Base-by-base conservation (phyloP, 2,329 filamentous ascomycete genomes). In the Trichoderma guizhouense region DNA sequence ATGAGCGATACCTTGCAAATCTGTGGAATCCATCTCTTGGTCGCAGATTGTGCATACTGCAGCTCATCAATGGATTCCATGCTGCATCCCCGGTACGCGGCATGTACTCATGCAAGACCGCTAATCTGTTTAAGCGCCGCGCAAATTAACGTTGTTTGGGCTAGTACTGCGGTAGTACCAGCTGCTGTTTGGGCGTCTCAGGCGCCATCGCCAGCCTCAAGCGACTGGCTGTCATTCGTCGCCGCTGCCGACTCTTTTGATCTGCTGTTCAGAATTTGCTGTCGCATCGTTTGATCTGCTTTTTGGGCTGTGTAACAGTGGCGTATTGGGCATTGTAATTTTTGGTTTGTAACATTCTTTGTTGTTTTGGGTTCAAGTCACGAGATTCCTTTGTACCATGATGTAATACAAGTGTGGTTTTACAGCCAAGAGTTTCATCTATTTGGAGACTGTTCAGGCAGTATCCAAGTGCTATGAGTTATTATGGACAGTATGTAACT, bases 181-280 rank as follows among this genome's bases (percentile, higher is more conserved):
- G 39, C 39, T 11, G 51, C 26, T 62, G 26, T 14, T 21, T 43
- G 39, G 39, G 18, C 39, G 39, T 43, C 3, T 5, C 39, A 43
- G 39, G 39, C 39, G 39, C 39, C 39, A 43, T 43, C 39, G 39
- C 39, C 9, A 24, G 24, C 32, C 43, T 28, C 71, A 53, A 72
- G 61, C 39, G 71, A 72, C 71, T 72, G 71, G 71, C 67, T 62
- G 28, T 61, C 71, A 67, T 65, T 71, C 61, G 67, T 39, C 57
- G 68, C 32, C 21, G 1, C 62, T 67, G 51, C 51, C 64, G 51
- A 58, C 61, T 60, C 57, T 12, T 21, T 60, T 53, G 9, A 53
- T 53, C 47, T 24, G 47, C 47, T 53, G 9, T 53, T 24, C 43
- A 51, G n/a, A 7, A 51, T 1, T 21, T 24, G 47, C 11, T 0